These are phyloP conservation scores for Pholiota conissans DNA, from an alignment of 768 basidiomycete species.

Conservation along the genomic window DNA sequence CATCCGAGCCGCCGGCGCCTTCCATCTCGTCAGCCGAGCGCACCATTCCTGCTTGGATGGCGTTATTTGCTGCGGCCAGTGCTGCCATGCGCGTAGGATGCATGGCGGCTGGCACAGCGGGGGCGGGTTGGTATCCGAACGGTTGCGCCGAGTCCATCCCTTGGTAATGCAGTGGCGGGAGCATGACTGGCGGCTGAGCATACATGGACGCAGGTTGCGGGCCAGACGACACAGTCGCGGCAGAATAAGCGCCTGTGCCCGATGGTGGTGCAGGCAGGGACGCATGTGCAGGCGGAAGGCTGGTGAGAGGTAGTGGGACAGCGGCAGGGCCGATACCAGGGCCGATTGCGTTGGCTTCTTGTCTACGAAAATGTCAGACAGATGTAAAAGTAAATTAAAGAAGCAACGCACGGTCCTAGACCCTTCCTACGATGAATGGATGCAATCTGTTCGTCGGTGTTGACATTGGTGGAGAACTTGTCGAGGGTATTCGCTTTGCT, in stretches of 20 bases:
- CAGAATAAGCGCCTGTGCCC: conserved; percentile 60
- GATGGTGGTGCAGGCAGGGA: conserved; percentile 75
- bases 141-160: conserved; percentile 75
- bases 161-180: conserved; percentile 84
- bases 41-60: conserved; percentile 64
- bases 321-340: conserved; percentile 85
- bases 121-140: conserved; percentile 66
- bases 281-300: conserved; percentile 66
- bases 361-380: conserved; percentile 37
- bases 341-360: conserved; percentile 79
- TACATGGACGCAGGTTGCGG: conserved; percentile 86
- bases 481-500: conserved; percentile 90
- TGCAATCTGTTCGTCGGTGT: conserved; percentile 97
- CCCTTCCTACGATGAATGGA: conserved; percentile 94
- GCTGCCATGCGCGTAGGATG: conserved; percentile 69
- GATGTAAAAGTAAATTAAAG: conserved; percentile 6
- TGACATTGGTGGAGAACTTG: conserved; percentile 91
- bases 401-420: conserved; percentile 71
- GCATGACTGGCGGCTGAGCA: conserved; percentile 70
- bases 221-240: conserved; percentile 87
- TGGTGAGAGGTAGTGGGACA: conserved; percentile 64
- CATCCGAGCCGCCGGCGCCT: conserved; percentile 49
- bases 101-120: conserved; percentile 47
- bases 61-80: conserved; percentile 51
- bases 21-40: conserved; percentile 84